Conservation (phyloP, 1,139 yeast genomes). For the Hyphopichia buzzinii region DNA sequence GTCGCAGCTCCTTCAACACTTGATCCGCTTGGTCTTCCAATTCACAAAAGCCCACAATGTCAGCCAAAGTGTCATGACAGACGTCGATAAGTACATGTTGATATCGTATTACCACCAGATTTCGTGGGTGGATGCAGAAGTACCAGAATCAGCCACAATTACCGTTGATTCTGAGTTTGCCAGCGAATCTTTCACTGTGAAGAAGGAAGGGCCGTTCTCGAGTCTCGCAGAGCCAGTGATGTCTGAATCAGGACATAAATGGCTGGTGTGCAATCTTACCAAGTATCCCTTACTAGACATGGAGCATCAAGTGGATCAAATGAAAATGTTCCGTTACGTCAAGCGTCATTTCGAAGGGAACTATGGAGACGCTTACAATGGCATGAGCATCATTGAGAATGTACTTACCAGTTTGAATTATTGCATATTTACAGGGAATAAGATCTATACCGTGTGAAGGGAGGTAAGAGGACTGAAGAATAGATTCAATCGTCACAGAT, state of each 20-base stretch:
- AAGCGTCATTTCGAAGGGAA: slow-evolving; percentile 11
- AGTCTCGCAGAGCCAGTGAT: slow-evolving; percentile 10
- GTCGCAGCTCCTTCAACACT: slow-evolving; percentile 12
- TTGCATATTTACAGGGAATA: slow-evolving; percentile 34
- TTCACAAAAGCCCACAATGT: too few relatives aligned
- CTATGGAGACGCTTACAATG: neutral
- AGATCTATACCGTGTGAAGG: slow-evolving; percentile 14
- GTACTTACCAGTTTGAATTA: slow-evolving; percentile 21
- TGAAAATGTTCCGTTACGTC: slow-evolving; percentile 29
- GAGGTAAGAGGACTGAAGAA: neutral
- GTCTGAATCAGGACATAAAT: slow-evolving; percentile 34
- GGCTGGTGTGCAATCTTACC: slow-evolving; percentile 40
- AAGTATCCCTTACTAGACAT: slow-evolving; percentile 37
- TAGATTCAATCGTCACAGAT: too few relatives aligned
- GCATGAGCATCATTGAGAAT: slow-evolving; percentile 13
- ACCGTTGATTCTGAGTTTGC: slow-evolving; percentile 26
- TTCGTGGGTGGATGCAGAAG: too few relatives aligned
- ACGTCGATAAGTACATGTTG: slow-evolving; percentile 27
- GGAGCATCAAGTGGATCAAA: slow-evolving; percentile 34
- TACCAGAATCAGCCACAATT: slow-evolving; percentile 20
- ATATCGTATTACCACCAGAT: slow-evolving; percentile 15
- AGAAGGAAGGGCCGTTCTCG: neutral
- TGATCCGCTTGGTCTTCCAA: slow-evolving; percentile 17
- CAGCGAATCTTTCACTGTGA: slow-evolving; percentile 24
- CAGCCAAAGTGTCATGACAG: slow-evolving; percentile 9